A percentile compares a stretch with the other conserved stretches of the same genome.
phyloP scores from a whole-genome alignment of 257 asterid genomes.

The Cruciata laevipes region DNA sequence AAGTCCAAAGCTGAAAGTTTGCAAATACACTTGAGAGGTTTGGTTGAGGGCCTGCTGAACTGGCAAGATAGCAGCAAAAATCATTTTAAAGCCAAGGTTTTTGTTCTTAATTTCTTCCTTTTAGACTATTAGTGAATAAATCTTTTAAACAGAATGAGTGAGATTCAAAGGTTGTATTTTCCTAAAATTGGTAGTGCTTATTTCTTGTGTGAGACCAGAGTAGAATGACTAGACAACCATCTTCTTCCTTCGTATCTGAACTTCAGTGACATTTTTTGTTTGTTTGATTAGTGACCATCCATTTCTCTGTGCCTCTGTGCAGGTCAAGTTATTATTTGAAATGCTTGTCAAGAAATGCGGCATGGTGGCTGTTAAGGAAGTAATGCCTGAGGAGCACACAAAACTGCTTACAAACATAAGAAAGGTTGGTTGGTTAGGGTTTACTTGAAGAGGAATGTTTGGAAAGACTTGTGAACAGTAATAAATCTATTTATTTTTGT shows the following conservation, averaged over 20 bases:
- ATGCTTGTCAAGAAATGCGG: constrained; percentile 98
- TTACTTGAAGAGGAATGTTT: constrained; percentile 1
- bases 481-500: constrained; percentile 6
- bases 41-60: constrained; percentile 72
- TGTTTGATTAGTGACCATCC: not conserved
- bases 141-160: not conserved
- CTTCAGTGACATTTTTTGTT: not conserved
- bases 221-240: not conserved
- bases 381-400: constrained; percentile 93
- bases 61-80: constrained; percentile 77
- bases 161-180: not conserved
- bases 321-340: constrained; percentile 85
- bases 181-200: not conserved
- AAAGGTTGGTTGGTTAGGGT: constrained; percentile 46
- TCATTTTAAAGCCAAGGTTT: constrained; percentile 91
- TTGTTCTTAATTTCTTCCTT: constrained; percentile 12
- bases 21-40: constrained; percentile 59
- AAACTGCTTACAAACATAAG: constrained; percentile 87
- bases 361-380: constrained; percentile 75
- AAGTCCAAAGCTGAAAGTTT: constrained; percentile 71
- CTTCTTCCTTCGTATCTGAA: not conserved
- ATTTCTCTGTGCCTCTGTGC: not conserved
- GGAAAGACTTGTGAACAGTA: not conserved
- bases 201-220: not conserved
- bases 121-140: not conserved